These are phyloP conservation scores for Pseudogymnoascus sp. DNA, from an alignment of 2,329 filamentous ascomycete species.

Conservation along the genomic window DNA sequence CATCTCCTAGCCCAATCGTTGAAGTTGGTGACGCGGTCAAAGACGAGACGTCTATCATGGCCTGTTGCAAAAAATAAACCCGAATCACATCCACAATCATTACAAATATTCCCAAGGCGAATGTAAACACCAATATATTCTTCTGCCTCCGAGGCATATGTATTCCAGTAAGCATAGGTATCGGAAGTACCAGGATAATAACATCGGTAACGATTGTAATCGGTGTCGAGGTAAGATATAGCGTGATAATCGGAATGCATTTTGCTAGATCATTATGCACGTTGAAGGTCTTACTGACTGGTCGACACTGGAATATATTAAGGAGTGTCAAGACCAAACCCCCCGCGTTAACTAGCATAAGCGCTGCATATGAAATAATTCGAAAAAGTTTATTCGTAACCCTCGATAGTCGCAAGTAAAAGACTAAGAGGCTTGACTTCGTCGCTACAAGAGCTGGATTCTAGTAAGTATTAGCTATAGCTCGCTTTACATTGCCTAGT, in stretches of 20 bases:
- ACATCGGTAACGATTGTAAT: conserved; percentile 87
- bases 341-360: conserved; percentile 70
- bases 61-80: conserved; percentile 73
- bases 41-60: background rate
- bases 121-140: conserved; percentile 76
- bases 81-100: conserved; percentile 79
- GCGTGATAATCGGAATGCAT: conserved; percentile 44
- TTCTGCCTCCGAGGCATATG: conserved; percentile 76
- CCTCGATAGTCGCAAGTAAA: conserved; percentile 75
- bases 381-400: conserved; percentile 63
- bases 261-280: conserved; percentile 16
- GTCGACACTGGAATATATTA: conserved; percentile 77
- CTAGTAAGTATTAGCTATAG: conserved; percentile 34
- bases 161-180: conserved; percentile 80
- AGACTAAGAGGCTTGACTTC: conserved; percentile 80
- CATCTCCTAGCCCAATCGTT: background rate
- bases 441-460: conserved; percentile 86
- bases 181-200: conserved; percentile 75
- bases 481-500: background rate
- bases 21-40: background rate
- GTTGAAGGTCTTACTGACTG: conserved; percentile 62
- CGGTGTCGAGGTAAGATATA: conserved; percentile 70
- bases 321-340: conserved; percentile 75
- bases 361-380: conserved; percentile 66
- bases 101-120: conserved; percentile 78